Evolutionary conservation across 345 rosid genomes (phyloP), one percentile per base, ranked within the genome.

Genomic region (Iberis pinnata): DNA sequence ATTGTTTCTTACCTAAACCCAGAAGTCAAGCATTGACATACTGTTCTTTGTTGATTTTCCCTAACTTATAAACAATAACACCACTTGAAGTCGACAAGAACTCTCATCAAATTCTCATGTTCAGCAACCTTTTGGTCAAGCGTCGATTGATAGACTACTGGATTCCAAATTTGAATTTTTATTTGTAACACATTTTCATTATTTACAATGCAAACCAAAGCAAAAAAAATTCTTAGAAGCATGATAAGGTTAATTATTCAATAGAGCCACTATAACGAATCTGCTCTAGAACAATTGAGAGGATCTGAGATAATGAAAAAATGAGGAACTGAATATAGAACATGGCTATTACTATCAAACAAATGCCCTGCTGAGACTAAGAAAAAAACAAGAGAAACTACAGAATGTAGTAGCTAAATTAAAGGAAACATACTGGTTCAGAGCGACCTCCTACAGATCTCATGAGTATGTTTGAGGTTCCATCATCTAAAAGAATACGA

Each of bases 401-500:
- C 10, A 7, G 55, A 67, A 58, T 14, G 36, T n/a, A 38, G 56
- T 24, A 33, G 35, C 60, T 8, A 18, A 18, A 46, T 50, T 52
- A 36, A 60, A 63, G 55, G 56, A 65, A 37, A 65, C 63, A 14
- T 81, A 92, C 98, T 79, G 95, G 98, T 68, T 92, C 98, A 72
- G 78, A 73, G 64, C 90, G 87, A 64, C 85, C 79, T 53, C 94
- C 98, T 13, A 88, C 72, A 37, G 98, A 92, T 64, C 84, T 85
- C 97, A 85, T 88, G 42, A 92, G 77, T 63, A 92, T 81, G 76
- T 92, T 92, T 63, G 98, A 92, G 50, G 97, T 92, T 61, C 98
- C 98, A 72, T 92, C 97, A 73, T 92, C 98, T 68, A 92, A 78
- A 70, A 92, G 82, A 67, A 92, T 88, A 60, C 97, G 98, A 60